Base-by-base conservation (phyloP, 805 yeast genomes). In the Komagataella pseudopastoris region DNA sequence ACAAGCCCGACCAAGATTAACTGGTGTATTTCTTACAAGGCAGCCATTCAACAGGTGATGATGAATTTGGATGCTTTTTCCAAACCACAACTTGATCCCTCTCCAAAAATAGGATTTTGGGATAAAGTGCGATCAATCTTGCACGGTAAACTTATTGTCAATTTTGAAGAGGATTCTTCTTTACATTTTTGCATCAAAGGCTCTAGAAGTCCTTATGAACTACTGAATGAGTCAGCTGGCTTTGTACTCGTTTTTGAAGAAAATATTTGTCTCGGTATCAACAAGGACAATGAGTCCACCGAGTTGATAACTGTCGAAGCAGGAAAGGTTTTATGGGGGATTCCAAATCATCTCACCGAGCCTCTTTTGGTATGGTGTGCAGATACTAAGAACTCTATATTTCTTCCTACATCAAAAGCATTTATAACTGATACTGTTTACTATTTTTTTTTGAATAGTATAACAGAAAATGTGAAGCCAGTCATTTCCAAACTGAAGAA, bases 21-120 rank as follows among this genome's bases (percentile, higher is more conserved):
- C 0, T 89, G 96, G 95, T 93, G 95, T 43, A 81, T 81, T 36
- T 84, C 91, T 0, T 83, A 85, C 57, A 88, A 84, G 57, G 89
- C 95, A 16, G 90, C 89, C 1, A 76, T 90, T 30, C 88, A 88
- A 56, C 90, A 88, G 56, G 72, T 83, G 1, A 84, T 86, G 81
- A 68, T 80, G 51, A 83, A 79, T 52, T 75, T 90, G 54, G 96
- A 89, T 58, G 81, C 83, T 47, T 87, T 90, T 61, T 81, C 95
- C 1, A 90, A 91, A 63, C 95, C 96, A 0, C 96, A 95, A 0
- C 67, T 85, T 14, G 98, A 90, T 63, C 90, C 90, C 0, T 87
- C 96, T 1, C 76, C 79, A 3, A 85, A 84, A 57, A 67, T 88
- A 12, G 98, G 98, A 0, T 82, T 89, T 57, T 90, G 98, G 98